Evolutionary conservation across 1,284 basidiomycete species (phyloP).

Genomic region (Sphagnurus paluster): DNA sequence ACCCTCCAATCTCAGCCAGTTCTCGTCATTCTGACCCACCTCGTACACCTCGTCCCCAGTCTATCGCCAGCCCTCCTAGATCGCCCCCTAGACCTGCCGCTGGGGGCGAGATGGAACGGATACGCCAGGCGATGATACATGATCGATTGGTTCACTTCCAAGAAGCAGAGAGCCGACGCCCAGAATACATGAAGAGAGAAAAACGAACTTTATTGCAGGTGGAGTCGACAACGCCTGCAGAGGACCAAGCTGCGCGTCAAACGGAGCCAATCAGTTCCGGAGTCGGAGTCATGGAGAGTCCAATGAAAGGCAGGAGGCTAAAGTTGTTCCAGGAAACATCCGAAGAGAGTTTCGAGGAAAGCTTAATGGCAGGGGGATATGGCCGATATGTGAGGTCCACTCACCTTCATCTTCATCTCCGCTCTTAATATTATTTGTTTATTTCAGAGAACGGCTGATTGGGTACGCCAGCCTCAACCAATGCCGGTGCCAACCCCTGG

Average conservation of each 20-base stretch:
- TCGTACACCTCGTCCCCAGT: slow-evolving; percentile 7
- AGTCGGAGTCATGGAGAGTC: slow-evolving; percentile 67
- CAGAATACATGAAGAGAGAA: slow-evolving; percentile 65
- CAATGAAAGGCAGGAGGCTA: slow-evolving; percentile 65
- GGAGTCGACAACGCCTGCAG: slow-evolving; percentile 33
- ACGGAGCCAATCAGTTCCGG: slow-evolving; percentile 34
- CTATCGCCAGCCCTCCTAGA: slow-evolving; percentile 28
- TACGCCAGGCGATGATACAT: slow-evolving; percentile 51
- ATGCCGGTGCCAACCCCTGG: slow-evolving; percentile 41
- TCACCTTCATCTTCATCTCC: slow-evolving; percentile 10
- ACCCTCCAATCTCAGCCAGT: slow-evolving; percentile 18
- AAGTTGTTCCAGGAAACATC: slow-evolving; percentile 77
- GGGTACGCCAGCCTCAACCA: slow-evolving; percentile 52
- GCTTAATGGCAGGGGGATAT: slow-evolving; percentile 75
- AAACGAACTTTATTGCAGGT: slow-evolving; percentile 46
- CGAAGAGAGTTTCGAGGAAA: slow-evolving; percentile 80
- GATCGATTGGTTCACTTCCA: slow-evolving; percentile 46
- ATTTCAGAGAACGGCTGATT: slow-evolving; percentile 48
- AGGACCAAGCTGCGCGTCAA: slow-evolving; percentile 30
- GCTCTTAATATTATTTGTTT: slow-evolving; percentile 2
- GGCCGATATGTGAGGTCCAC: slow-evolving; percentile 69
- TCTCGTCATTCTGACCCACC: slow-evolving; percentile 4
- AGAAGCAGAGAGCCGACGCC: slow-evolving; percentile 60
- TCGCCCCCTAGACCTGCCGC: slow-evolving; percentile 24
- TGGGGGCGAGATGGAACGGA: slow-evolving; percentile 60